Conservation (phyloP, 2,329 filamentous ascomycete species). For the Triangularia verruculosa region DNA sequence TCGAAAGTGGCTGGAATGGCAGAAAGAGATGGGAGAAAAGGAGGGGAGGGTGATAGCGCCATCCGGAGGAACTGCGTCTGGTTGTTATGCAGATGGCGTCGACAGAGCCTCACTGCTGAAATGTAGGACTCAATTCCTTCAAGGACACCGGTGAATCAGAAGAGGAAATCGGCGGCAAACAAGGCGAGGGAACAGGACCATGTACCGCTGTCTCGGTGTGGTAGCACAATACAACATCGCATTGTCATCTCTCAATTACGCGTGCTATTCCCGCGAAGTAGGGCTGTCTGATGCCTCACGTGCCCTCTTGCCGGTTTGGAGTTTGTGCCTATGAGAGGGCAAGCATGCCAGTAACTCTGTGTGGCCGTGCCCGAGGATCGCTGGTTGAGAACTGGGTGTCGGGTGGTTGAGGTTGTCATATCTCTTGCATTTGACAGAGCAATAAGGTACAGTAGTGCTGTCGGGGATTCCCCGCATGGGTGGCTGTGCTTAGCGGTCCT, state of each 20-base stretch:
- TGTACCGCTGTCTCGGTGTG: conserved; percentile 8
- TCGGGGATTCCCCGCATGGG: background rate
- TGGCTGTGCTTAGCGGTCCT: background rate
- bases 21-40: background rate
- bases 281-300: conserved; percentile 1
- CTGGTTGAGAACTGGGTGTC: background rate
- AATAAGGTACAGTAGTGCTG: background rate
- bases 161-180: background rate
- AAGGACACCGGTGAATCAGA: conserved; percentile 10
- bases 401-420: background rate
- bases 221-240: conserved; percentile 1
- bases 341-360: background rate
- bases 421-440: background rate
- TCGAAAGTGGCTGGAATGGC: background rate
- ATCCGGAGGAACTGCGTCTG: background rate
- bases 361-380: background rate
- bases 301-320: conserved; percentile 1
- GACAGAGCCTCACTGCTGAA: background rate
- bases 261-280: background rate
- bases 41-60: background rate
- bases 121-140: background rate
- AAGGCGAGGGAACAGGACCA: conserved; percentile 1
- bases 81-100: background rate
- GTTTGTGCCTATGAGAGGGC: background rate
- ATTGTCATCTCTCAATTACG: background rate